These are phyloP conservation scores for Colletotrichum navitas DNA, from an alignment of 2,329 filamentous ascomycete genomes.

Conservation along the genomic window DNA sequence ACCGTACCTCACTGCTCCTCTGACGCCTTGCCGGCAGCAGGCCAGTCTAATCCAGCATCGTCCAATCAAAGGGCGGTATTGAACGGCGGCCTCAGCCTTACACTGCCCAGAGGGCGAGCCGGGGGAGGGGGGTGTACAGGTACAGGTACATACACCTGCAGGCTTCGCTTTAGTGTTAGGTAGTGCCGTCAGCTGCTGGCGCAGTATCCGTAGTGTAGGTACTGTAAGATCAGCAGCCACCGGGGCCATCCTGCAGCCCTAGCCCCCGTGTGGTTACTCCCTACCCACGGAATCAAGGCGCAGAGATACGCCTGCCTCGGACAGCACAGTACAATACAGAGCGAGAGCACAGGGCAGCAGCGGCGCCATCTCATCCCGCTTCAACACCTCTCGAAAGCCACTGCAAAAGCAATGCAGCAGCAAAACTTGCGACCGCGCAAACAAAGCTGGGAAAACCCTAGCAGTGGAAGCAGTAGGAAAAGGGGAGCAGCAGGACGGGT, in stretches of 20 bases:
- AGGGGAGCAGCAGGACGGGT: background rate
- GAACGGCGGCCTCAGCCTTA: constrained; percentile 37
- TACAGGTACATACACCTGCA: constrained; percentile 8
- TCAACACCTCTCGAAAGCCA: background rate
- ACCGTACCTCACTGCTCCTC: constrained; percentile 2
- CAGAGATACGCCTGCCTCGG: constrained; percentile 6
- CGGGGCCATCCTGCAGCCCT: constrained; percentile 29
- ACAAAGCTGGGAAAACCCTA: background rate
- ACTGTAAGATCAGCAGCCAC: constrained; percentile 43
- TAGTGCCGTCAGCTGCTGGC: constrained; percentile 45
- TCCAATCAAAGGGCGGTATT: constrained; percentile 23
- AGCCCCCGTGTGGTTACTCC: background rate
- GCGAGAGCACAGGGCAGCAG: constrained; percentile 25
- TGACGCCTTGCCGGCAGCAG: background rate
- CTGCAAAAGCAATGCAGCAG: background rate
- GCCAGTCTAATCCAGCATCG: constrained; percentile 9
- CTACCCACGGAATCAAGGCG: background rate
- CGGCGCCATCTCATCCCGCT: background rate
- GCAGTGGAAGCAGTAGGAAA: background rate
- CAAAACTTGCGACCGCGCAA: background rate
- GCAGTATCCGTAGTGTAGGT: constrained; percentile 1
- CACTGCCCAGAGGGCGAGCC: constrained; percentile 39
- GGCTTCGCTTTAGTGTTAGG: constrained; percentile 19
- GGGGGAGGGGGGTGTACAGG: background rate
- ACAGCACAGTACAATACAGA: constrained; percentile 8